phyloP scores from a whole-genome alignment of 352 stramenopile genomes.

The Phytophthora nicotianae region DNA sequence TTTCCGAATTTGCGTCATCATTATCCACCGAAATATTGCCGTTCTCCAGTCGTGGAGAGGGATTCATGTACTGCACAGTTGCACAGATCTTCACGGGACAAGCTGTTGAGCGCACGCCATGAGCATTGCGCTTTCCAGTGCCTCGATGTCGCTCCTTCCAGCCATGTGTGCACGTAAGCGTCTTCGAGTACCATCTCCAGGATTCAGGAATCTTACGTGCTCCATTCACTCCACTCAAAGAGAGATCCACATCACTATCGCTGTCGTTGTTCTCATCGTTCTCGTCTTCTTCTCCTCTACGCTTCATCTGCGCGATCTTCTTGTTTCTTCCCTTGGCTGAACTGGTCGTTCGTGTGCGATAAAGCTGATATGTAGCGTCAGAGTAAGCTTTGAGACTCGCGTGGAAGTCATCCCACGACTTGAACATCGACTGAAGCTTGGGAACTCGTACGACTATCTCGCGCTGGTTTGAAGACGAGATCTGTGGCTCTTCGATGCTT shows the following conservation, averaged over 20 bases:
- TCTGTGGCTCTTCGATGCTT: constrained; percentile 2
- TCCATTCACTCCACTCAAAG: constrained; percentile 13
- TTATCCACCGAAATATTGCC: not conserved
- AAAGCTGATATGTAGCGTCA: constrained; percentile 69
- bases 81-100: constrained; percentile 85
- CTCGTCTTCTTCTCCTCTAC: constrained; percentile 31
- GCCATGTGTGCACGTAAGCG: constrained; percentile 78
- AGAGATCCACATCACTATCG: constrained; percentile 17
- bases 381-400: constrained; percentile 64
- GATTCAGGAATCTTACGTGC: constrained; percentile 59
- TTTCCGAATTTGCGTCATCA: not conserved
- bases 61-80: constrained; percentile 63
- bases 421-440: constrained; percentile 54
- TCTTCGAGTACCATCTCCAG: constrained; percentile 87
- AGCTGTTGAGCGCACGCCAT: constrained; percentile 65
- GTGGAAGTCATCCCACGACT: constrained; percentile 79
- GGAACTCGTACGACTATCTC: constrained; percentile 72
- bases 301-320: constrained; percentile 65
- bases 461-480: constrained; percentile 1
- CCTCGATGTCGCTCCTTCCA: constrained; percentile 80
- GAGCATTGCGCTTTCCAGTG: constrained; percentile 64
- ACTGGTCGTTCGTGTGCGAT: constrained; percentile 77
- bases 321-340: constrained; percentile 71
- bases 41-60: constrained; percentile 4
- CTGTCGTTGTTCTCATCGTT: constrained; percentile 43